These are phyloP conservation scores for Ilex asprella DNA, from an alignment of 257 asterid genomes.

Conservation along the genomic window DNA sequence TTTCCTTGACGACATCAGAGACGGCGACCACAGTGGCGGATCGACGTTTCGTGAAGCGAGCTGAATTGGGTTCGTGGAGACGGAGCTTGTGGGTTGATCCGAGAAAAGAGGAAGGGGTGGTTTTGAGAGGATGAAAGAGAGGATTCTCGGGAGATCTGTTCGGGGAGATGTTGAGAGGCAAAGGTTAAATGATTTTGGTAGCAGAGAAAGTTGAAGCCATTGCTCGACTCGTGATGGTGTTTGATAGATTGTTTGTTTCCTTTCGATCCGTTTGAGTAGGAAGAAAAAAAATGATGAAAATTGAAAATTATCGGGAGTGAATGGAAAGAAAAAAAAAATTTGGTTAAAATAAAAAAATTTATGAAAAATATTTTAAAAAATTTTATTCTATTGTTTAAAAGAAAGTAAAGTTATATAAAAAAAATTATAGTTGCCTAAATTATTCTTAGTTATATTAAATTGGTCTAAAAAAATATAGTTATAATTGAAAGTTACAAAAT, in stretches of 20 bases:
- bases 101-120: conserved; percentile 29
- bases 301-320: too few relatives aligned
- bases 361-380: too few relatives aligned
- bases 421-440: too few relatives aligned
- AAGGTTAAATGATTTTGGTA: conserved; percentile 43
- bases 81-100: conserved; percentile 42
- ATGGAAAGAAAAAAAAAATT: too few relatives aligned
- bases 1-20: conserved; percentile 72
- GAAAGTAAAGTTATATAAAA: too few relatives aligned
- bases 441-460: too few relatives aligned
- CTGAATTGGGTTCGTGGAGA: conserved; percentile 18
- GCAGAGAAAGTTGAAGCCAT: conserved; percentile 62
- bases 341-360: too few relatives aligned
- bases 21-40: conserved; percentile 50
- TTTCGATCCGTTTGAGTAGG: too few relatives aligned
- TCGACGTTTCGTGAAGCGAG: conserved; percentile 27
- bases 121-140: conserved; percentile 22
- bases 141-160: conserved; percentile 60
- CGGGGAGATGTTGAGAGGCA: conserved; percentile 25
- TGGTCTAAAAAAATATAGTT: too few relatives aligned
- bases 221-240: neutral
- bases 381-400: too few relatives aligned
- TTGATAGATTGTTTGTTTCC: neutral
- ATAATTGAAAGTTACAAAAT: too few relatives aligned
- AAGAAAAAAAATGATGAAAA: too few relatives aligned